A percentile compares a stretch with the other conserved stretches of the same genome.
These are phyloP conservation scores for Exophiala phaeomuriformis DNA, from an alignment of 2,329 filamentous ascomycete species.

Conservation along the genomic window DNA sequence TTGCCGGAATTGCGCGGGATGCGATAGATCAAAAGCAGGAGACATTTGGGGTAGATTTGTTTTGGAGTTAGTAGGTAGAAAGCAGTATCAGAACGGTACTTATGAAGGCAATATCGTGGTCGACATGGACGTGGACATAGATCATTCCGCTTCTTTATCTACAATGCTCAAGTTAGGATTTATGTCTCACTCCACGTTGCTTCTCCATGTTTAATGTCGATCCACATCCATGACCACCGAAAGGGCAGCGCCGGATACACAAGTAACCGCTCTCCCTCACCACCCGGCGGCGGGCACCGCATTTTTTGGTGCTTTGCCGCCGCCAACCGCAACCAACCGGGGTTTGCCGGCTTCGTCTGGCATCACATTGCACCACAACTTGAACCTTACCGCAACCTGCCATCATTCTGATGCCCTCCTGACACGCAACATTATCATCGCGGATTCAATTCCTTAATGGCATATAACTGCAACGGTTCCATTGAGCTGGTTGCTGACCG, in stretches of 20 bases:
- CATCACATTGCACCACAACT: neutral
- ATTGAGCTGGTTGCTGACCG: too few species aligned
- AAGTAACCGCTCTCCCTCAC: neutral
- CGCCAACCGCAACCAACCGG: conserved; percentile 1
- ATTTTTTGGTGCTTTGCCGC: neutral
- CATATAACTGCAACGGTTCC: too few species aligned
- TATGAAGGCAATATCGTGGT: neutral
- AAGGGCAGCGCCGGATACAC: neutral
- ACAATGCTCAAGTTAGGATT: too few species aligned
- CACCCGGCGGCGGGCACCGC: neutral
- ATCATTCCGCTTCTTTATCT: too few species aligned
- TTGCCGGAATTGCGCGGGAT: neutral
- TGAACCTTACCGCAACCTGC: neutral
- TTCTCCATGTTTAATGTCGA: too few species aligned
- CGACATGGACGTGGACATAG: too few species aligned
- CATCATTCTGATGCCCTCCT: neutral
- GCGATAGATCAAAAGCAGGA: neutral
- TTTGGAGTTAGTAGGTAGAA: too few species aligned
- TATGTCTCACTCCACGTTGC: too few species aligned
- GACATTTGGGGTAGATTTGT: too few species aligned
- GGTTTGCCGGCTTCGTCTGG: neutral
- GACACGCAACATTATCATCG: neutral
- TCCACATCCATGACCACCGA: too few species aligned
- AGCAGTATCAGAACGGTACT: neutral
- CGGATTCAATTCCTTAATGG: conserved; percentile 2